Percentiles rank a stretch among this genome's conserved stretches.
These are phyloP conservation scores for Fusarium algeriense DNA, from an alignment of 2,329 filamentous ascomycete species.

Conservation along the genomic window DNA sequence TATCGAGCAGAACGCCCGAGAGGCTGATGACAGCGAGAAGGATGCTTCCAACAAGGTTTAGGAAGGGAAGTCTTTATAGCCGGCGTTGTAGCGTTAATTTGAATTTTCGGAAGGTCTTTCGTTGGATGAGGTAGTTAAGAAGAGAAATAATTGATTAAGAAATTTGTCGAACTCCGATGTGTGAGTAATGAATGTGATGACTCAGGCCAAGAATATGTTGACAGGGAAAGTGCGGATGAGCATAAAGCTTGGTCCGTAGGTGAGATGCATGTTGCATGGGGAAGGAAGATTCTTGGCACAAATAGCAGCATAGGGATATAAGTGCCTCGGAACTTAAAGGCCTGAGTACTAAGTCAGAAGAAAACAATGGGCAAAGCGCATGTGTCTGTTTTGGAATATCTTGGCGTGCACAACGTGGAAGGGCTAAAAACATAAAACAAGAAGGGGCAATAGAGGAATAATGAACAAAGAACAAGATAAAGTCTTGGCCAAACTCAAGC, in stretches of 20 bases:
- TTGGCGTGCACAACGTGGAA: neutral
- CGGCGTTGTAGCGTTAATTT: slow-evolving; percentile 20
- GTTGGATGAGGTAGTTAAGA: neutral
- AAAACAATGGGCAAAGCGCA: neutral
- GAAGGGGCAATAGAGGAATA: neutral
- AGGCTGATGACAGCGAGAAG: slow-evolving; percentile 22
- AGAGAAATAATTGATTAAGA: slow-evolving; percentile 1
- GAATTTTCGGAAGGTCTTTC: neutral
- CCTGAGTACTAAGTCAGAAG: neutral
- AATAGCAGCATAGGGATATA: neutral
- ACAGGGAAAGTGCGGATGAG: slow-evolving; percentile 12
- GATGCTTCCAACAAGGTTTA: slow-evolving; percentile 41
- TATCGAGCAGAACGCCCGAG: slow-evolving; percentile 33
- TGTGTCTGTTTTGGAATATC: neutral
- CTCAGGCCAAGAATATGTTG: neutral
- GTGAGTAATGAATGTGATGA: slow-evolving; percentile 2
- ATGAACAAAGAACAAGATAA: neutral
- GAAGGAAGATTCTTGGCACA: slow-evolving; percentile 8
- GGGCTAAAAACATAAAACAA: neutral
- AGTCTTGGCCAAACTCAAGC: neutral
- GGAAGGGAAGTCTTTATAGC: slow-evolving; percentile 4
- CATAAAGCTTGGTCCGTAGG: slow-evolving; percentile 24
- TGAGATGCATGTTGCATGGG: neutral
- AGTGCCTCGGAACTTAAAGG: neutral
- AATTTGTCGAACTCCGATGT: neutral